Evolutionary conservation across 495 filamentous ascomycete species (phyloP).

Genomic region (Penicillium tannophilum): DNA sequence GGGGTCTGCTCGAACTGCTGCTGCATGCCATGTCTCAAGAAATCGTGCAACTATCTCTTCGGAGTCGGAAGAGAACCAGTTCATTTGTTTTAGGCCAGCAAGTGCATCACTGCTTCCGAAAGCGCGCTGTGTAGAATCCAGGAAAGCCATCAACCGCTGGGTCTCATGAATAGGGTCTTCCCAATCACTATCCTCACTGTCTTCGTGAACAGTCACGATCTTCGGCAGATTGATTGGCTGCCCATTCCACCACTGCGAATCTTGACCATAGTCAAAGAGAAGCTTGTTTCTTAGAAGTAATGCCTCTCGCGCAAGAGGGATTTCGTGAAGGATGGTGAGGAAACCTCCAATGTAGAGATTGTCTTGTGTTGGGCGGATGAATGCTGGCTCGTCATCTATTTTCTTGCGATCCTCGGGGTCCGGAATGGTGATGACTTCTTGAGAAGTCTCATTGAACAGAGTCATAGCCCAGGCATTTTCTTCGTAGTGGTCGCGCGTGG

Average conservation of each 20-base stretch:
- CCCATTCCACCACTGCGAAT: conserved; percentile 87
- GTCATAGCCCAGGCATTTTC: conserved; percentile 78
- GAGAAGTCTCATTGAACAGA: conserved; percentile 50
- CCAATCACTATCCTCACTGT: conserved; percentile 40
- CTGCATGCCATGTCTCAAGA: conserved; percentile 45
- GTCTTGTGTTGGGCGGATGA: conserved; percentile 66
- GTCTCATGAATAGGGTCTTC: conserved; percentile 52
- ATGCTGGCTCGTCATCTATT: conserved; percentile 60
- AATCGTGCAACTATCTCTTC: conserved; percentile 38
- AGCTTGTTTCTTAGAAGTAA: conserved; percentile 58
- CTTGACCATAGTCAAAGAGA: conserved; percentile 65
- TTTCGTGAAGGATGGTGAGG: conserved; percentile 78
- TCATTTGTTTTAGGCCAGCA: conserved; percentile 45
- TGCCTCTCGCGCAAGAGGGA: conserved; percentile 77
- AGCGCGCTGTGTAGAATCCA: conserved; percentile 74
- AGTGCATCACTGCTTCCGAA: conserved; percentile 76
- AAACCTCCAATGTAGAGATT: conserved; percentile 65
- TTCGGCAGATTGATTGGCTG: conserved; percentile 59
- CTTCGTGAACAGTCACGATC: conserved; percentile 54
- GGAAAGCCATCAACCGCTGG: conserved; percentile 85
- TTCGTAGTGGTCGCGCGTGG: conserved; percentile 72
- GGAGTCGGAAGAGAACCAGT: conserved; percentile 32
- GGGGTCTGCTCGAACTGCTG: conserved; percentile 41
- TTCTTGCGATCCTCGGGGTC: conserved; percentile 63
- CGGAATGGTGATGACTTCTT: conserved; percentile 63